phyloP scores from a whole-genome alignment of 2,329 filamentous ascomycete species.

The Pestalotiopsis fici region DNA sequence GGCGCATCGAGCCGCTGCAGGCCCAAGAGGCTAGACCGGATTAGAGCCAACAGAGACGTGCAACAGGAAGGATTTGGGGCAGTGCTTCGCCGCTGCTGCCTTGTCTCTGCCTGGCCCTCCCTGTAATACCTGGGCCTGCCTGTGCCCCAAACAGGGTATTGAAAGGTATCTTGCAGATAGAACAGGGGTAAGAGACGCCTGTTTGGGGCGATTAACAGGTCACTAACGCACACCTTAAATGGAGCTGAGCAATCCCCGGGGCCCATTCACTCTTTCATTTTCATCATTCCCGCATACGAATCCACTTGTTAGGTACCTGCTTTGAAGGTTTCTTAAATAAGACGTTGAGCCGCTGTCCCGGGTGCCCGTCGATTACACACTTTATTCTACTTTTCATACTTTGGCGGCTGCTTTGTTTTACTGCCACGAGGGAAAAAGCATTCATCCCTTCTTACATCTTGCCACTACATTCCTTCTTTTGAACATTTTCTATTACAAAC shows the following conservation, averaged over 20 bases:
- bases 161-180: background rate
- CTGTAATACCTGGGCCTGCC: background rate
- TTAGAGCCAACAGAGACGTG: background rate
- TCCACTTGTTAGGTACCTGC: background rate
- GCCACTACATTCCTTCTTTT: background rate
- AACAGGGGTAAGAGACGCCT: background rate
- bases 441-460: slow-evolving; percentile 1
- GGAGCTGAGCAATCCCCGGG: background rate
- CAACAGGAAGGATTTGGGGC: background rate
- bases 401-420: background rate
- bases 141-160: background rate
- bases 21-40: background rate
- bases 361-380: background rate
- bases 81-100: background rate
- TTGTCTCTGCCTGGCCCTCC: too few relatives aligned
- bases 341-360: background rate
- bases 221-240: background rate
- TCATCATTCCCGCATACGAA: background rate
- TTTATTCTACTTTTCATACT: background rate
- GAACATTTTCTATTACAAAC: background rate
- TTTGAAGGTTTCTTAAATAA: background rate
- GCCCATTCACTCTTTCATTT: background rate
- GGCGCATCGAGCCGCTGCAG: background rate
- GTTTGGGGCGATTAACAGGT: background rate
- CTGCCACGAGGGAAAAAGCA: background rate